Evolutionary conservation across 2,329 filamentous ascomycete genomes (phyloP).

Genomic region (Fusarium redolens): DNA sequence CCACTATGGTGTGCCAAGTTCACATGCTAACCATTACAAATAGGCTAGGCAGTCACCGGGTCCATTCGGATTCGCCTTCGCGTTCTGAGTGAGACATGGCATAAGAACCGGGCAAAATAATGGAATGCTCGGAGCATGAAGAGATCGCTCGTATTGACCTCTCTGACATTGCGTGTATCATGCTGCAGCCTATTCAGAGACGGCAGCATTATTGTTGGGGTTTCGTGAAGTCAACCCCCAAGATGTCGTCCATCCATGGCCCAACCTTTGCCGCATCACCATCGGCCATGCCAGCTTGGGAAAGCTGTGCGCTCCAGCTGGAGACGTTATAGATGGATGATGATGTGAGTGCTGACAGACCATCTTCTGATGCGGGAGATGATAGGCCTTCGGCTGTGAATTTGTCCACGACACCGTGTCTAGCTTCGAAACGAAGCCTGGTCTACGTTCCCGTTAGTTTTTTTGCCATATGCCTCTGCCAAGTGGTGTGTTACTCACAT

Average conservation of each 20-base stretch:
- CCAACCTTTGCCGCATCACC: slow-evolving; percentile 42
- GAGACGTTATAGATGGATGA: slow-evolving; percentile 40
- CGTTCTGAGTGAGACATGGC: slow-evolving; percentile 35
- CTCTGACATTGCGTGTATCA: slow-evolving; percentile 27
- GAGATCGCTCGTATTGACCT: slow-evolving; percentile 25
- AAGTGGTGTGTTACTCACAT: slow-evolving; percentile 50
- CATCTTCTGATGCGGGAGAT: slow-evolving; percentile 10
- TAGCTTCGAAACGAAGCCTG: slow-evolving; percentile 52
- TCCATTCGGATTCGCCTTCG: slow-evolving; percentile 28
- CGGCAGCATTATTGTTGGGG: slow-evolving; percentile 25
- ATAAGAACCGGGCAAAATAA: slow-evolving; percentile 26
- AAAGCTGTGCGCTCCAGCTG: slow-evolving; percentile 44
- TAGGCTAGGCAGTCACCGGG: slow-evolving; percentile 36
- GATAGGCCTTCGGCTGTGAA: slow-evolving; percentile 45
- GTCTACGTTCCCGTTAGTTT: slow-evolving; percentile 36
- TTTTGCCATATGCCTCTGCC: neutral
- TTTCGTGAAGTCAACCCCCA: slow-evolving; percentile 48
- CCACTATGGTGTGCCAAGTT: slow-evolving; percentile 29
- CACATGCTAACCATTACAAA: slow-evolving; percentile 31
- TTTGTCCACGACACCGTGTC: slow-evolving; percentile 52
- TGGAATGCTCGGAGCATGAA: slow-evolving; percentile 20
- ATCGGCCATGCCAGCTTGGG: slow-evolving; percentile 41
- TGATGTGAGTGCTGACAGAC: slow-evolving; percentile 27
- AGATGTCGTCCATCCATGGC: slow-evolving; percentile 47
- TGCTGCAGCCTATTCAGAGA: slow-evolving; percentile 21